Conservation (phyloP, 2,329 filamentous ascomycete genomes). For the Pseudocercospora ulei region DNA sequence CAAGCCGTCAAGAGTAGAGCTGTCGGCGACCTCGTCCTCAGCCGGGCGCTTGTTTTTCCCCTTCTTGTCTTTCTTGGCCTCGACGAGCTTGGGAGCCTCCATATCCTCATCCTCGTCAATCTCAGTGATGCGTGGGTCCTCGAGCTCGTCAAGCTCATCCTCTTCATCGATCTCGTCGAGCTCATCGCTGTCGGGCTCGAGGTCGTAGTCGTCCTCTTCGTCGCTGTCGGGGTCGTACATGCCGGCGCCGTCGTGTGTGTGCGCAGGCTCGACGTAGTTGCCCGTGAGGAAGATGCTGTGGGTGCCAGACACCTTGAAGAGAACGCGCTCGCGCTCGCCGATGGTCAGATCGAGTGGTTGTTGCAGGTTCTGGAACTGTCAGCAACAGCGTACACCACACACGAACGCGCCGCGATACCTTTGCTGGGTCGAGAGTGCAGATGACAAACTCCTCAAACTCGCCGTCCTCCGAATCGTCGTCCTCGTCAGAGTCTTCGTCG, state of each 20-base stretch:
- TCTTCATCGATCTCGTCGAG: constrained; percentile 44
- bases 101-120: constrained; percentile 49
- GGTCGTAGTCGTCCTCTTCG: constrained; percentile 61
- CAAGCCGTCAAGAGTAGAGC: constrained; percentile 63
- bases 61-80: constrained; percentile 60
- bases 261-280: constrained; percentile 76
- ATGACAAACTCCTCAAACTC: constrained; percentile 83
- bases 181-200: constrained; percentile 70
- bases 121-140: constrained; percentile 24
- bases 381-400: no score
- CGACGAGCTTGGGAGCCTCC: constrained; percentile 48
- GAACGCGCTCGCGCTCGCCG: constrained; percentile 76
- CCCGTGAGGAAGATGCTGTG: constrained; percentile 88
- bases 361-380: constrained; percentile 68
- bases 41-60: constrained; percentile 93
- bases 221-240: constrained; percentile 54
- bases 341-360: constrained; percentile 91
- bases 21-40: constrained; percentile 52
- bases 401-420: no score
- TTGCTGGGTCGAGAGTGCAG: constrained; percentile 88
- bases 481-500: constrained; percentile 45
- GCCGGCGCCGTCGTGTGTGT: constrained; percentile 49
- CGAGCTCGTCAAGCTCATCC: constrained; percentile 28
- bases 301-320: constrained; percentile 82
- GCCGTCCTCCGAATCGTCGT: constrained; percentile 45